Percentiles rank a stretch among this genome's conserved stretches.
Conservation (phyloP, 192 early-diverging fungal genomes). For the Dimargaris xerosporica region DNA sequence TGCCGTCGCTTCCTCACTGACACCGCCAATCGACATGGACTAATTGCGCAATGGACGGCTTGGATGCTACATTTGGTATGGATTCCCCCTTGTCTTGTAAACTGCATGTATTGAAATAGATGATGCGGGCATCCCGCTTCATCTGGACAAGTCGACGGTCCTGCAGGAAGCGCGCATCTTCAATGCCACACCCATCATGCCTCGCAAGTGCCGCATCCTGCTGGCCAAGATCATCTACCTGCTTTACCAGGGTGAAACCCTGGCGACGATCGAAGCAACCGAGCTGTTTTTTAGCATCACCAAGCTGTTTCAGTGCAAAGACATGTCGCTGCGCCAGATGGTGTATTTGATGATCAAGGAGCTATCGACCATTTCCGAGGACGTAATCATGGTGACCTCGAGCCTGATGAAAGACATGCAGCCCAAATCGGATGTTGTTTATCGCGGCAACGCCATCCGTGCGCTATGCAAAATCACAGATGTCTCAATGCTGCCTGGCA, state of each 20-base stretch:
- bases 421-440: constrained; percentile 77
- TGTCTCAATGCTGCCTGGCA: constrained; percentile 86
- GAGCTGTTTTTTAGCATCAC: constrained; percentile 96
- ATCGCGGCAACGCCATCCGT: constrained; percentile 90
- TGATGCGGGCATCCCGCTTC: constrained; percentile 66
- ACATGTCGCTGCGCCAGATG: constrained; percentile 90
- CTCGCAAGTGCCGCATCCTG: constrained; percentile 80
- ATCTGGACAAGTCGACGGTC: constrained; percentile 83
- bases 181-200: constrained; percentile 91
- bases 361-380: constrained; percentile 78
- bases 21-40: too few relatives aligned
- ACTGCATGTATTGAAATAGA: constrained; percentile 15
- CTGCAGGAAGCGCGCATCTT: constrained; percentile 94
- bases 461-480: constrained; percentile 92
- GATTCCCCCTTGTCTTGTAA: too few relatives aligned
- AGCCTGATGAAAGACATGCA: constrained; percentile 95
- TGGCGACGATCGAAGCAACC: constrained; percentile 90
- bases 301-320: constrained; percentile 91
- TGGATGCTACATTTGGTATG: too few relatives aligned
- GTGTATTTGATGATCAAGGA: constrained; percentile 97
- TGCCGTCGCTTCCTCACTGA: too few relatives aligned
- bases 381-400: constrained; percentile 96
- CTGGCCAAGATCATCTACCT: constrained; percentile 91
- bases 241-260: constrained; percentile 74
- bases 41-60: too few relatives aligned